Evolutionary conservation across 371 early-diverging fungal genomes (phyloP), one percentile per base, ranked within the genome.

Genomic region (Nematocida sp.): DNA sequence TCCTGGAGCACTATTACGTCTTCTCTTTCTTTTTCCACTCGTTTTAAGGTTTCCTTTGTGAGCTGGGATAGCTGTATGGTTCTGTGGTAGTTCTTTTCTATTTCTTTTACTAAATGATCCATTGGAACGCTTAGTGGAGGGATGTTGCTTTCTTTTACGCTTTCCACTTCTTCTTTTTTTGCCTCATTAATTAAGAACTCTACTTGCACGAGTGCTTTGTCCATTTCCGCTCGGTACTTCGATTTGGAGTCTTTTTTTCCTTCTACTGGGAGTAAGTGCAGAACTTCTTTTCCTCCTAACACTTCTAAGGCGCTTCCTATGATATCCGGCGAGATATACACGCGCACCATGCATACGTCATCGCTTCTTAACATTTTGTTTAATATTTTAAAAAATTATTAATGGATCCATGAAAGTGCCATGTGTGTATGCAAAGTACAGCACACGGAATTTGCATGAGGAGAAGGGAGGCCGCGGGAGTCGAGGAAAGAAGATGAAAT

Each of bases 241-340:
- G 59, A 53, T 28, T 69, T 49, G 2, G 36, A 49, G 11, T 28
- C 25, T 40, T 75, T 67, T 23, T 78, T 45, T 47, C 78, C 64
- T 26, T 11, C 59, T 49, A 4, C 3, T 18, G 40, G 23, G 1
- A 67, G 45, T 20, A 84, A 78, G 42, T 84, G 82, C 1, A 82
- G 32, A 13, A 82, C 60, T 9, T 78, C 79, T 13, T 57, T 38
- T 11, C 77, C 55, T 36, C 81, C 84, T 16, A 84, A 36, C 38
- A 79, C 78, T 30, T 78, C 77, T n/a, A 84, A 23, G 13, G 69
- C 68, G 28, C 69, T 55, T 59, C 80, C 63, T 18, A 71, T 51
- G 3, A 65, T 81, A 54, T 82, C 80, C 40, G 77, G 78, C 13
- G 78, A 77, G 47, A 84, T 65, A 69, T 82, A 84, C n/a, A 84